These are phyloP conservation scores for Blastobotrys apis DNA, from an alignment of 1,139 yeast genomes.

Conservation along the genomic window DNA sequence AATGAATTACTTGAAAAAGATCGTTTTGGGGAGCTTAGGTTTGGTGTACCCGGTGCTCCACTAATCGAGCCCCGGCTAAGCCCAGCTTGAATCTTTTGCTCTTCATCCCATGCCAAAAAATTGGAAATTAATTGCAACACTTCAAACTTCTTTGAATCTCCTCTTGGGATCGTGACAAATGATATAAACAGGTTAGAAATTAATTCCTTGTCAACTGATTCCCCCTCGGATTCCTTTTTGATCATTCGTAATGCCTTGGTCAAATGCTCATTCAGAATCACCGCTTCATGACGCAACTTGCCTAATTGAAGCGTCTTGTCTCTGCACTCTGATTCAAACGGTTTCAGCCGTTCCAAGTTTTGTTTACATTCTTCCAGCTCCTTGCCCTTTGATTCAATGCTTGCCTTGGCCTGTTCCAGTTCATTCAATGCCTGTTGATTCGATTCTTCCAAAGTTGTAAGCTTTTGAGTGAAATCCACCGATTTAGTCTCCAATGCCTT, in stretches of 20 bases:
- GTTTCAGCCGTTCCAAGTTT: slow-evolving; percentile 29
- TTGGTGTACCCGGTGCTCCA: slow-evolving; percentile 21
- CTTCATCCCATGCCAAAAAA: slow-evolving; percentile 83
- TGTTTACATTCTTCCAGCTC: slow-evolving; percentile 24
- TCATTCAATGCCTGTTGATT: slow-evolving; percentile 26
- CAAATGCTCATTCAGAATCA: slow-evolving; percentile 88
- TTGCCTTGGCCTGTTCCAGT: slow-evolving; percentile 23
- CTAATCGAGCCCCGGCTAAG: slow-evolving; percentile 49
- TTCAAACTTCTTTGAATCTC: slow-evolving; percentile 91
- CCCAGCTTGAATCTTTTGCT: slow-evolving; percentile 78
- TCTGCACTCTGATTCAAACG: slow-evolving; percentile 52
- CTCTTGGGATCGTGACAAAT: slow-evolving; percentile 82
- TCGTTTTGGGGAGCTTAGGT: slow-evolving; percentile 19
- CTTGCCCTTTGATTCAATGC: slow-evolving; percentile 11
- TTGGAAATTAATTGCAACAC: slow-evolving; percentile 80
- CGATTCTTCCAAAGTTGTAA: slow-evolving; percentile 32
- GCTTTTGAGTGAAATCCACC: slow-evolving; percentile 19
- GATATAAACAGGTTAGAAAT: slow-evolving; percentile 82
- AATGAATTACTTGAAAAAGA: slow-evolving; percentile 19
- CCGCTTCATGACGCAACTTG: slow-evolving; percentile 90
- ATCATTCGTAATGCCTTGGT: slow-evolving; percentile 84
- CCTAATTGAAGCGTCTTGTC: slow-evolving; percentile 80
- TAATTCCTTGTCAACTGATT: slow-evolving; percentile 79
- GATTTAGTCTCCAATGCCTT: slow-evolving; percentile 23
- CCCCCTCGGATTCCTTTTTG: slow-evolving; percentile 67